Evolutionary conservation across 2,329 filamentous ascomycete species (phyloP).

Genomic region (Monilinia polystroma): DNA sequence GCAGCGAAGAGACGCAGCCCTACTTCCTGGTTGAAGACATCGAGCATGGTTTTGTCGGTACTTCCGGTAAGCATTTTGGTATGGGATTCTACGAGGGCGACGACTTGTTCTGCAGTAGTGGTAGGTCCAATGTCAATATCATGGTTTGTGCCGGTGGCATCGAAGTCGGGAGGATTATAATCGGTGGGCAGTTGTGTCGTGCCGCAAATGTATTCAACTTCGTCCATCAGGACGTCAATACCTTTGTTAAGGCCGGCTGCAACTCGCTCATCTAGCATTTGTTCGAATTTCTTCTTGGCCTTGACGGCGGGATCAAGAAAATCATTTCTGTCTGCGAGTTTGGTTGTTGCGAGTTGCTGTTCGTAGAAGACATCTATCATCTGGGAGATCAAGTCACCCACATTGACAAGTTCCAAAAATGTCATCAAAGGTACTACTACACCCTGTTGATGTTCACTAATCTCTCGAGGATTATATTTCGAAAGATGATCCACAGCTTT

Average conservation of each 20-base stretch:
- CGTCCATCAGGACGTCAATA: conserved; percentile 97
- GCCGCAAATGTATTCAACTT: conserved; percentile 92
- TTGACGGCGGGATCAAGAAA: conserved; percentile 89
- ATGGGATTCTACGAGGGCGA: conserved; percentile 82
- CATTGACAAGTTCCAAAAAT: conserved; percentile 96
- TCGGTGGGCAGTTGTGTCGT: conserved; percentile 84
- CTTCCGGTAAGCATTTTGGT: conserved; percentile 91
- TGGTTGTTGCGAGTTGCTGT: conserved; percentile 81
- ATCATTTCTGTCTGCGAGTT: conserved; percentile 87
- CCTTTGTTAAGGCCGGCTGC: conserved; percentile 95
- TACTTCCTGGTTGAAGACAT: conserved; percentile 98
- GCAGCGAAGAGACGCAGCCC: conserved; percentile 88
- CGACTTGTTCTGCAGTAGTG: conserved; percentile 73
- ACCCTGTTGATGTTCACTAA: conserved; percentile 65
- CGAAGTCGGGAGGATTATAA: conserved; percentile 67
- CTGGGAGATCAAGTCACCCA: conserved; percentile 94
- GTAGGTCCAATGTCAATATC: conserved; percentile 69
- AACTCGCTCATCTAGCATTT: conserved; percentile 96
- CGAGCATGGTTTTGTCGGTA: conserved; percentile 96
- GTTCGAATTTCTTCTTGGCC: conserved; percentile 97
- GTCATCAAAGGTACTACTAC: conserved; percentile 92
- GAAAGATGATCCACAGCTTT: conserved; percentile 89
- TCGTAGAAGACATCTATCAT: conserved; percentile 99
- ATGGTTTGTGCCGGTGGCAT: conserved; percentile 39
- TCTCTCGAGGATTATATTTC: conserved; percentile 84